Base-by-base conservation (phyloP, 352 stramenopile genomes). In the Thalassiosira livingstoniorum region DNA sequence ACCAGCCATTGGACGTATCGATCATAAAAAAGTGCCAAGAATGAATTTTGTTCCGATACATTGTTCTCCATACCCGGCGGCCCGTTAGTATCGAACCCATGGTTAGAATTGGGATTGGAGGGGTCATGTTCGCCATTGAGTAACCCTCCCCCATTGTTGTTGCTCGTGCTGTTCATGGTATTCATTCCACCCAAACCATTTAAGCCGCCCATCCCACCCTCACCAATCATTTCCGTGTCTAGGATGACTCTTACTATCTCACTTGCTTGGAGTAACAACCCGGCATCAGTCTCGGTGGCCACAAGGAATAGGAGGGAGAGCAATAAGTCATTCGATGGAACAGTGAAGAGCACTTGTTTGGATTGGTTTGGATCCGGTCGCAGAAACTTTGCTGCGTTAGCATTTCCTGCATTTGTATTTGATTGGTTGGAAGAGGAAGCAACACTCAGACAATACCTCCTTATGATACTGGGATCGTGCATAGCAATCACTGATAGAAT, bases 1-100 rank as follows among this genome's bases (percentile, higher is more conserved):
- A 93, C 92, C 47, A 96, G 87, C 94, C 93, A 96, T 71, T 86
- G 81, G 2, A 96, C 78, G 79, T 96, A 96, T 23, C 95, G 83
- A 18, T 96, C 91, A 74, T 96, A 97, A 77, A 96, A 97, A 7
- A 95, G 54, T 5, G 86, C 86, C 1, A 97, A 79, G 67, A 97
- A 97, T 15, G 87, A 83, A 64, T 96, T 95, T 66, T 91, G 83
- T 45, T 93, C 86, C 10, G 73, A 87, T n/a, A n/a, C n/a, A n/a
- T n/a, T n/a, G n/a, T n/a, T n/a, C n/a, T n/a, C n/a, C n/a, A n/a
- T n/a, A 2, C 37, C 61, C 15, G 57, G 53, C 0, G 31, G 15
- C 0, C 51, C 32, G 54, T 34, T 65, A 42, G 57, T 29, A 42
- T 60, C 1, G 35, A 27, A 35, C 10, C 35, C 15, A 45, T 66